Conservation (phyloP, 495 filamentous ascomycete genomes). For the Podospora appendiculata region DNA sequence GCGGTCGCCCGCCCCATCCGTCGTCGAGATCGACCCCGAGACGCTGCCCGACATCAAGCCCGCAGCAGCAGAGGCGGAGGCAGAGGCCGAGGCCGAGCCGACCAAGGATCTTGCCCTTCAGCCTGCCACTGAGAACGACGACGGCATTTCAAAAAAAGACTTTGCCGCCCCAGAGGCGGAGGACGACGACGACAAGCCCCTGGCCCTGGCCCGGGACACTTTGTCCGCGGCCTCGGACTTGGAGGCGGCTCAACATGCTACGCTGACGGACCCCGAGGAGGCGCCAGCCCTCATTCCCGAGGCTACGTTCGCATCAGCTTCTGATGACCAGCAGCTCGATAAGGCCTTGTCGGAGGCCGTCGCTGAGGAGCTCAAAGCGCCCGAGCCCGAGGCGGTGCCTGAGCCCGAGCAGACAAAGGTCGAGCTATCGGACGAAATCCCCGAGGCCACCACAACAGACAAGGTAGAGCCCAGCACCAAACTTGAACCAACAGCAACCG, state of each 20-base stretch:
- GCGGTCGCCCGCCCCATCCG: conserved; percentile 10
- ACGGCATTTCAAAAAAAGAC: no score
- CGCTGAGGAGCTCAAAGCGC: background rate
- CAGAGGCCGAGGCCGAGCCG: background rate
- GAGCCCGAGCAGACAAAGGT: conserved; percentile 1
- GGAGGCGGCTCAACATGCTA: no score
- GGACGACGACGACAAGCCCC: no score
- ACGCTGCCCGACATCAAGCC: background rate
- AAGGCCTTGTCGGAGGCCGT: background rate
- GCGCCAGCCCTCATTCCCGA: no score
- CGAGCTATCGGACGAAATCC: background rate
- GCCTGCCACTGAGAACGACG: no score
- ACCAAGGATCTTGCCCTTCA: background rate
- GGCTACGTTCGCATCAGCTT: no score
- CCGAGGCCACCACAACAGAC: background rate
- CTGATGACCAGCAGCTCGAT: no score
- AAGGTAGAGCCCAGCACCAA: conserved; percentile 1
- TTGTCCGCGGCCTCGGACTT: no score
- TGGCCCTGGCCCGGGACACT: no score
- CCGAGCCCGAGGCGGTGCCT: conserved; percentile 1
- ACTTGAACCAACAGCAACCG: background rate
- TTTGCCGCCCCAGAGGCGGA: no score
- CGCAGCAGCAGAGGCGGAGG: background rate
- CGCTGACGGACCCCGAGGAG: no score
- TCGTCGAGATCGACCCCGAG: conserved; percentile 14